phyloP scores from a whole-genome alignment of 140 eudicot genomes.

The Stevia rebaudiana region DNA sequence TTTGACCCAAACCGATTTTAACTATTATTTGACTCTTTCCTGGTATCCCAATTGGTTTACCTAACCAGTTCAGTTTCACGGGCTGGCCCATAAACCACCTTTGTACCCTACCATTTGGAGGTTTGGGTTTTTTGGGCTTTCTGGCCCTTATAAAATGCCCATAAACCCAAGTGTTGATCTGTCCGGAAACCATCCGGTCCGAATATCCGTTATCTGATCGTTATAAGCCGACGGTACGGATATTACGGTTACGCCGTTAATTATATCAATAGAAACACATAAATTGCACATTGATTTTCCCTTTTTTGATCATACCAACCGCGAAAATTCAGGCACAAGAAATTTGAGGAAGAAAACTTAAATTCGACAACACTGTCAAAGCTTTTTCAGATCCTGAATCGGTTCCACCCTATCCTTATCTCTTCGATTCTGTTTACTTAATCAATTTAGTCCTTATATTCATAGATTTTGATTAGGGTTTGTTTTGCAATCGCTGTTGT shows the following conservation, averaged over 20 bases:
- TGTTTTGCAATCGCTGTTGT: background rate
- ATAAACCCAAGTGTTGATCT: background rate
- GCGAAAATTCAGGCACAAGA: slow-evolving; percentile 21
- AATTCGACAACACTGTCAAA: slow-evolving; percentile 8
- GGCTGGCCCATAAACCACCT: too few species aligned
- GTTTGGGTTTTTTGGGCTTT: too few species aligned
- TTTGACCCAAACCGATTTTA: too few species aligned
- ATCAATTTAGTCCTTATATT: background rate
- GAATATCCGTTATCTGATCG: background rate
- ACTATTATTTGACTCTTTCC: too few species aligned
- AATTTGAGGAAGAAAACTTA: slow-evolving; percentile 21
- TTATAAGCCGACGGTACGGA: background rate
- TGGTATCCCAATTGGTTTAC: too few species aligned
- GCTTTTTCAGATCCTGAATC: slow-evolving; percentile 21
- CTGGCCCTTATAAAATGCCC: too few species aligned
- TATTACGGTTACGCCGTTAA: slow-evolving; percentile 10
- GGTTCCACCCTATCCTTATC: slow-evolving; percentile 1
- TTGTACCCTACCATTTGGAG: too few species aligned
- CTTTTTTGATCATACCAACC: slow-evolving; percentile 1
- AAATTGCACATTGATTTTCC: background rate
- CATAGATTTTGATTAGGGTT: background rate
- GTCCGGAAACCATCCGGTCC: background rate
- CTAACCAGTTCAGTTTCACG: too few species aligned
- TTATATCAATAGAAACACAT: background rate
- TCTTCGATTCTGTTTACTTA: slow-evolving; percentile 3